Percentiles rank a stretch among this genome's conserved stretches.
Conservation (phyloP, 2,329 filamentous ascomycete species). For the Microcera coccophila region DNA sequence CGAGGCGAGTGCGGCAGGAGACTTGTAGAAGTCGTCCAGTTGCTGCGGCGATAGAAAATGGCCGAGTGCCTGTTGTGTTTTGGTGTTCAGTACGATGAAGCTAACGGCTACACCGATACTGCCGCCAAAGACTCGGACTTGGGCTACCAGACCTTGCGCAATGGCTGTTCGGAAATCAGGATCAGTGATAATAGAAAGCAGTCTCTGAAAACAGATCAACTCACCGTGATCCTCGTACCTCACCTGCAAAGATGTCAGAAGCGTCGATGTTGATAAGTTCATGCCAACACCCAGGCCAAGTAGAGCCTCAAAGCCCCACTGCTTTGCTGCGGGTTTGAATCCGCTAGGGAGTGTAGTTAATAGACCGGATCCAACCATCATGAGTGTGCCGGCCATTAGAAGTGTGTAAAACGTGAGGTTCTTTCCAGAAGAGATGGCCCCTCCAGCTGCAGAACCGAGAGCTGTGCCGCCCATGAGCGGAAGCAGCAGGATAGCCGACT, state of each 20-base stretch:
- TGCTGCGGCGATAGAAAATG: too few relatives aligned
- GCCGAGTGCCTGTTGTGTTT: too few relatives aligned
- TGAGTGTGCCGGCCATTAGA: constrained; percentile 38
- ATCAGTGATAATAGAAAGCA: not conserved
- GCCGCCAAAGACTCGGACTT: constrained; percentile 50
- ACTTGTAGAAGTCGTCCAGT: too few relatives aligned
- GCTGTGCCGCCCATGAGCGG: constrained; percentile 50
- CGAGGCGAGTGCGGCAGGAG: too few relatives aligned
- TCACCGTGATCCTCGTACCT: constrained; percentile 45
- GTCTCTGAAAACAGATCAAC: constrained; percentile 3
- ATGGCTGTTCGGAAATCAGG: constrained; percentile 34
- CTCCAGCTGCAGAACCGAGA: constrained; percentile 41
- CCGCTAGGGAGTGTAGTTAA: constrained; percentile 36
- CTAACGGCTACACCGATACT: constrained; percentile 52
- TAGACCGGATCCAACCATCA: constrained; percentile 46
- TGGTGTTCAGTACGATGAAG: too few relatives aligned
- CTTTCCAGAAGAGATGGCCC: constrained; percentile 39
- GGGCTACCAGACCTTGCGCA: constrained; percentile 51
- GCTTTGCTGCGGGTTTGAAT: constrained; percentile 38
- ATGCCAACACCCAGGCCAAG: constrained; percentile 53
- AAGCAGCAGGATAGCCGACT: constrained; percentile 49
- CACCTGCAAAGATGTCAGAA: constrained; percentile 42
- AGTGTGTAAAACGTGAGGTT: constrained; percentile 44
- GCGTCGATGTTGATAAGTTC: constrained; percentile 45
- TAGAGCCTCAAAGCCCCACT: constrained; percentile 48